Percentiles rank a stretch among this genome's conserved stretches.
phyloP scores from a whole-genome alignment of 164 flowering plant genomes.

The Aristolochia fimbriata region DNA sequence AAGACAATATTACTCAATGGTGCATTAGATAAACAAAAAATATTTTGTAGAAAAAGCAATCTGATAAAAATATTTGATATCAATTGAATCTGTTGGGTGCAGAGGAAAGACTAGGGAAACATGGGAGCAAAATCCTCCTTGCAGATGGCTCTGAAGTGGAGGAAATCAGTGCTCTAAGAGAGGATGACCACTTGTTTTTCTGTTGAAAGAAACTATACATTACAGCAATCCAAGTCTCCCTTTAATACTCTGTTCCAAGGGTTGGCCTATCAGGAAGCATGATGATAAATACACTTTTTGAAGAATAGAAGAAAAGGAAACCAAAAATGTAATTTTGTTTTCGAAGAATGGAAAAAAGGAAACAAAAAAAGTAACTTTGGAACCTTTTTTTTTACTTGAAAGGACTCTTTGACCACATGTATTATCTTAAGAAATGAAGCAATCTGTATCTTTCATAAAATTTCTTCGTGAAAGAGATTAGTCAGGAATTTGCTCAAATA shows the following conservation, averaged over 20 bases:
- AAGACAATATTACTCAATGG: background rate
- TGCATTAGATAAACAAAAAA: background rate
- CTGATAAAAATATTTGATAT: background rate
- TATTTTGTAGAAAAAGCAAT: background rate
- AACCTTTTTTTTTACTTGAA: too few species aligned
- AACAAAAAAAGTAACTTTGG: background rate
- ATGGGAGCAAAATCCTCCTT: conserved; percentile 48
- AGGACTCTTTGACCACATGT: too few species aligned
- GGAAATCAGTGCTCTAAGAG: conserved; percentile 62
- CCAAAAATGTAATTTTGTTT: background rate
- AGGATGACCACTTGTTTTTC: conserved; percentile 65
- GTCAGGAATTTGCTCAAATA: background rate
- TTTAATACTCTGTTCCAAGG: background rate
- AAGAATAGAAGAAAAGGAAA: background rate
- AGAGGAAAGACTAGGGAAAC: conserved; percentile 65
- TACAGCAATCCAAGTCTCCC: background rate
- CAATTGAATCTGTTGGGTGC: conserved; percentile 22
- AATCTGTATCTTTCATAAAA: background rate
- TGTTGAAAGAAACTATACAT: conserved; percentile 17
- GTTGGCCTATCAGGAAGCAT: too few species aligned
- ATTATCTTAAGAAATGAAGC: too few species aligned
- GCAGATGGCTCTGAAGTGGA: conserved; percentile 72
- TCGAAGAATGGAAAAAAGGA: background rate
- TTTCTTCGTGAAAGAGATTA: background rate
- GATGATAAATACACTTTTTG: background rate